A percentile compares a stretch with the other conserved stretches of the same genome.
These are phyloP conservation scores for Geotrichum citri-aurantii DNA, from an alignment of 1,139 yeast genomes.

Conservation along the genomic window DNA sequence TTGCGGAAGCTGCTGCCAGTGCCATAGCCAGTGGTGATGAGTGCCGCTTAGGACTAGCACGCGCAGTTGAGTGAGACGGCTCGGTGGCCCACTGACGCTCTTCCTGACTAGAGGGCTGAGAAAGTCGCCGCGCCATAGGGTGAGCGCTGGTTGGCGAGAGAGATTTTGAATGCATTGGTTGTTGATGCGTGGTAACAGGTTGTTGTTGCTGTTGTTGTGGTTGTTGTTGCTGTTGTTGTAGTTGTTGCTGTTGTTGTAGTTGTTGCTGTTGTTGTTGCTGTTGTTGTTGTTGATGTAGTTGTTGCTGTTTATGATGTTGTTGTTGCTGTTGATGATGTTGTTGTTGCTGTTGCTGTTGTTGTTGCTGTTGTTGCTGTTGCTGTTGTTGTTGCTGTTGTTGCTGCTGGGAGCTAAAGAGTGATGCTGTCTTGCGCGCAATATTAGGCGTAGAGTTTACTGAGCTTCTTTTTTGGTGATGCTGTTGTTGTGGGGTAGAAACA, in stretches of 20 bases:
- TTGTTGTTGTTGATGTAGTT: not conserved
- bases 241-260: not conserved
- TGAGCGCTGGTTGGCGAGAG: not conserved
- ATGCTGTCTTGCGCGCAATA: constrained; percentile 5
- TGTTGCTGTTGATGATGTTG: not conserved
- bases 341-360: not conserved
- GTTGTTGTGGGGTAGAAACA: not conserved
- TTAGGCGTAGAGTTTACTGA: constrained; percentile 1
- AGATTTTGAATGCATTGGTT: not conserved
- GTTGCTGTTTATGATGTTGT: not conserved
- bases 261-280: not conserved
- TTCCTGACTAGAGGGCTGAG: not conserved
- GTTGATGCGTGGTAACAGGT: not conserved
- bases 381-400: not conserved
- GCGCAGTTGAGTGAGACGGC: not conserved
- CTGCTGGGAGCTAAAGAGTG: constrained; percentile 2
- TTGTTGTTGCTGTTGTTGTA: not conserved
- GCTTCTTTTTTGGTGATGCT: not conserved
- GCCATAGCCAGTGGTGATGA: not conserved
- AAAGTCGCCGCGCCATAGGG: not conserved
- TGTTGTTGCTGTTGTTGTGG: not conserved
- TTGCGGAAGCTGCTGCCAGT: not conserved
- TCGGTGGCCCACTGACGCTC: not conserved
- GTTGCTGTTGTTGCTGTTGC: not conserved
- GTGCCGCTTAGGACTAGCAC: not conserved